Conservation (phyloP, 139 green algal genomes). For the Haematococcus lacustris region DNA sequence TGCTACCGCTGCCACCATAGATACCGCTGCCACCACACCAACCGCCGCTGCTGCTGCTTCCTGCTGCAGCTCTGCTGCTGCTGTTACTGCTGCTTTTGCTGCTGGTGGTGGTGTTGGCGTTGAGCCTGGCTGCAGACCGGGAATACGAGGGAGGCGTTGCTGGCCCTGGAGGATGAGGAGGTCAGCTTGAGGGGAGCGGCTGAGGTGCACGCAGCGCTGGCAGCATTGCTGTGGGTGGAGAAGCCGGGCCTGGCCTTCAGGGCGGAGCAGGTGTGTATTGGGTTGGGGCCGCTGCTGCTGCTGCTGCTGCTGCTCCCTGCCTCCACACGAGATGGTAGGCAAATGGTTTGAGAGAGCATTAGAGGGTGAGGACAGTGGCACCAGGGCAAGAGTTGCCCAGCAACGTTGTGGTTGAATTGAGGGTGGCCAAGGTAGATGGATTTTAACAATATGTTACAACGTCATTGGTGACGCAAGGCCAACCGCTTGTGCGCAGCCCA, state of each 20-base stretch:
- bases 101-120: neutral
- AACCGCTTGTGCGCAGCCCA: no score
- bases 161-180: no score
- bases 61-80: neutral
- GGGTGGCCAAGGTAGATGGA: no score
- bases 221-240: neutral
- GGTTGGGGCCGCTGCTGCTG: neutral
- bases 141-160: neutral
- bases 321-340: no score
- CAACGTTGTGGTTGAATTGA: no score
- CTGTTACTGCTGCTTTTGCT: neutral
- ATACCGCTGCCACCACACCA: neutral
- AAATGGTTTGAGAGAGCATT: no score
- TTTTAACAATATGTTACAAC: no score
- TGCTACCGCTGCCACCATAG: neutral
- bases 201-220: neutral
- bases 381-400: no score
- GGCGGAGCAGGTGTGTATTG: neutral
- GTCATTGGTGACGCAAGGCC: no score
- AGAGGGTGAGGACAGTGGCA: no score
- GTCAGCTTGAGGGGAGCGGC: neutral
- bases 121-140: neutral
- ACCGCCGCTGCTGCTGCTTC: neutral
- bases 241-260: neutral
- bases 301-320: neutral